Base-by-base conservation (phyloP, 345 rosid genomes). In the Nephelium lappaceum region DNA sequence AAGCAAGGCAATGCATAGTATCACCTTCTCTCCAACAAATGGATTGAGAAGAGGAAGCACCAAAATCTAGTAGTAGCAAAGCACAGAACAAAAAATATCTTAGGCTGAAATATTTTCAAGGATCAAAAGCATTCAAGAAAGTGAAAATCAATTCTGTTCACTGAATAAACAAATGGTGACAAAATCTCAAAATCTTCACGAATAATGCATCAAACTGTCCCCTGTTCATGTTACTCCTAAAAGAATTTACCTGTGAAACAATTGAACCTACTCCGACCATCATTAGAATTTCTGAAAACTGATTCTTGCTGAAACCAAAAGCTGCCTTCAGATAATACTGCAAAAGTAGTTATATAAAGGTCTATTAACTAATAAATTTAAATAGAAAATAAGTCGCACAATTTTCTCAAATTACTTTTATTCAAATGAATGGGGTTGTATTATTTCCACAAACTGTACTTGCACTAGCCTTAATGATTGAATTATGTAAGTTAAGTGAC, bases 221-320 rank as follows among this genome's bases (percentile, higher is more conserved):
- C 64, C 64, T 5, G 58, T 53, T 53, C n/a, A 5, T 15, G 23
- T n/a, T 3, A 23, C 64, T n/a, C 24, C 25, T 8, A 60, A n/a
- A 60, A 23, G 64, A n/a, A 69, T 71, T 64, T 67, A 83, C 91
- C 89, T 86, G 91, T 7, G 91, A 88, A 69, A 80, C 55, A 41
- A 88, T 81, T 64, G 86, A 80, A 72, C 91, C 91, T 31, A 86
- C 71, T 80, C 77, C 89, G 23, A 88, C 91, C 78, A 86, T 74
- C 24, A 82, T 80, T n/a, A 85, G 79, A 65, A 88, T 84, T 85
- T 88, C 89, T 0, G 91, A 86, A 69, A 80, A 82, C 58, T 86
- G 91, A 67, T 86, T 79, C 87, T 86, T 88, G 83, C 51, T 65
- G 67, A 83, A 88, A 66, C 89, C 89, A 49, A 88, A 88, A 71